phyloP scores from a whole-genome alignment of 441 rosid genomes.

The Populus hybrid region DNA sequence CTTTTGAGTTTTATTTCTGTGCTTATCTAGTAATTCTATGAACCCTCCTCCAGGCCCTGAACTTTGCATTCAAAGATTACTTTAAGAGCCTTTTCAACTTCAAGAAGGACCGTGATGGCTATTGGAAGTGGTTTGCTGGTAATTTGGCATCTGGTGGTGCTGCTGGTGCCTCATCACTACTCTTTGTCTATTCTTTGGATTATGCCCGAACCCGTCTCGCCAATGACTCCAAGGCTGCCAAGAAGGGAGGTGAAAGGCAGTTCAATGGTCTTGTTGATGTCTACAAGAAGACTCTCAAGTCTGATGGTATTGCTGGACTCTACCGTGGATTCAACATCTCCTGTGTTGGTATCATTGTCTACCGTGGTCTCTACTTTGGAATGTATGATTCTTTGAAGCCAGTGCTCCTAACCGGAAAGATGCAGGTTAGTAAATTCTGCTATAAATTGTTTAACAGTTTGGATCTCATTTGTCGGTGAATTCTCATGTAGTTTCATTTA shows the following conservation, averaged over 20 bases:
- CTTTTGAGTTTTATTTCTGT: not conserved
- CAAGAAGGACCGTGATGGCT: conserved; percentile 83
- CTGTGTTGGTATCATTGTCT: conserved; percentile 72
- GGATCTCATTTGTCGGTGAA: not conserved
- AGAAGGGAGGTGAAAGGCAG: conserved; percentile 86
- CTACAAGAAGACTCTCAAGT: conserved; percentile 71
- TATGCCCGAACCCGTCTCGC: conserved; percentile 85
- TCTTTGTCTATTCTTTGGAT: conserved; percentile 82
- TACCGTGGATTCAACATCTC: conserved; percentile 90
- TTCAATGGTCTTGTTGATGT: conserved; percentile 83
- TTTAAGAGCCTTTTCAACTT: conserved; percentile 82
- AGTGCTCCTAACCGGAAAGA: conserved; percentile 62
- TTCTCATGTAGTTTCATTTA: not conserved
- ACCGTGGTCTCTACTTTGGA: conserved; percentile 87
- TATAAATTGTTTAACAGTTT: not conserved
- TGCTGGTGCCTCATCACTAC: conserved; percentile 89
- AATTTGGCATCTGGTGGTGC: conserved; percentile 94
- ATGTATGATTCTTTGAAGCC: conserved; percentile 93
- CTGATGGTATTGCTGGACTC: conserved; percentile 81
- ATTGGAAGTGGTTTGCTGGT: conserved; percentile 97
- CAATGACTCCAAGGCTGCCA: conserved; percentile 83
- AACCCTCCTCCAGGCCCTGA: conserved; percentile 55
- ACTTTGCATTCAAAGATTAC: conserved; percentile 92
- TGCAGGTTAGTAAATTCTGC: conserved; percentile 44
- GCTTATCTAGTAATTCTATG: not conserved